Percentiles rank a stretch among this genome's conserved stretches.
Conservation (phyloP, 306 rosid genomes). For the Cotoneaster glaucophyllus region DNA sequence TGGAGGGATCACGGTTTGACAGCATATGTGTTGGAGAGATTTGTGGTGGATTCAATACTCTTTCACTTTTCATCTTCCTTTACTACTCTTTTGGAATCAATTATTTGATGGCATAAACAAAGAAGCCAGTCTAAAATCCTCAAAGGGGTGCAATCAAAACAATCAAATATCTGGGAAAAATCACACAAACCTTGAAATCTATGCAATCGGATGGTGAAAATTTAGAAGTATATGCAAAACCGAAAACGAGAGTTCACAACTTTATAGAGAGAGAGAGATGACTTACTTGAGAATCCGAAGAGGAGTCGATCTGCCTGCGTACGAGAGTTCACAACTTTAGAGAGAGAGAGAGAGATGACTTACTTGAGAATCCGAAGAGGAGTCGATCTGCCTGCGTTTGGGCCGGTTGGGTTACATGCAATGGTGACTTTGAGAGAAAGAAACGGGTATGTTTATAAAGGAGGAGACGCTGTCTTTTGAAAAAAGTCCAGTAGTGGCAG, state of each 20-base stretch:
- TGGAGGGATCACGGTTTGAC: too few species aligned
- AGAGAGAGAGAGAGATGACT: background rate
- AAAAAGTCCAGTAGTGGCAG: background rate
- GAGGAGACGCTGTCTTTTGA: background rate
- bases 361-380: too few species aligned
- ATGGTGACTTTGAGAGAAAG: background rate
- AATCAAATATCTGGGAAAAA: too few species aligned
- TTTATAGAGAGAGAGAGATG: background rate
- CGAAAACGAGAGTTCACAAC: background rate
- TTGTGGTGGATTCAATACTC: too few species aligned
- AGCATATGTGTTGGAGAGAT: too few species aligned
- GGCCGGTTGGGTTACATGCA: background rate
- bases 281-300: background rate
- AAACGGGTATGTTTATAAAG: background rate
- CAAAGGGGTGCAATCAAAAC: too few species aligned
- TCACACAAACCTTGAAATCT: too few species aligned
- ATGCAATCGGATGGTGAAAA: too few species aligned
- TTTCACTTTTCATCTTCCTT: background rate
- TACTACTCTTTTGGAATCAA: background rate
- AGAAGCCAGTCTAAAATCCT: too few species aligned
- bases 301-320: background rate
- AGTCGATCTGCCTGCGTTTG: background rate
- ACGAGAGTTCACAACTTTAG: too few species aligned
- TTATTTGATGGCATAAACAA: too few species aligned
- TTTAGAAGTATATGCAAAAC: background rate